Evolutionary conservation across 1,139 yeast genomes (phyloP), one percentile per base, ranked within the genome.

Genomic region (Lizanozyma gosingica): DNA sequence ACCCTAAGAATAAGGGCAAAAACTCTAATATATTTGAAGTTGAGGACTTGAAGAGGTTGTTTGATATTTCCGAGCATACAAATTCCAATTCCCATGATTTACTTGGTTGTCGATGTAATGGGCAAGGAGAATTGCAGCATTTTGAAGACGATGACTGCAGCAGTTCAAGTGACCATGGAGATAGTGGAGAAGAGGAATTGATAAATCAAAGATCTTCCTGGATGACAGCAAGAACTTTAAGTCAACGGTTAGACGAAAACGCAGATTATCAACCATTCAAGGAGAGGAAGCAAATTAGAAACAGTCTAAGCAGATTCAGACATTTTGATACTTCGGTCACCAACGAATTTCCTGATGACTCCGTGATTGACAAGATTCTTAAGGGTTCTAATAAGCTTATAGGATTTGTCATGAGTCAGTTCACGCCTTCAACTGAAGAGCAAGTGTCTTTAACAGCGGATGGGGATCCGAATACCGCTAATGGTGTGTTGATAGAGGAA

Each of bases 11-110:
- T 2, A 48, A 45, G n/a, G 29, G 29, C 11, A 22, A 11, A 11
- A 52, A 49, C 27, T 60, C 64, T 43, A 67, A 70, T 47, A 66
- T 80, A 1, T 83, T 83, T 53, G 78, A 75, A 40, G 60, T 67
- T 40, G 71, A 68, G 8, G 96, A 86, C 49, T 64, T 92, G 48
- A 78, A 74, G 45, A 94, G 87, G 54, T 64, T 92, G 41, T 90
- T 92, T 55, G 76, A 81, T 1, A 58, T 88, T 2, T 62, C 71
- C 40, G 56, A 53, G 2, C 62, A 66, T 2, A 76, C 86, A 0
- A 56, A 50, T 11, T 80, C 87, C 45, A 83, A 84, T 50, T 92
- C 97, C 0, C 97, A 92, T 60, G 95, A 84, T 51, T 60, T 88
- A 46, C 71, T 88, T 39, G 82, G 71, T n/a, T 88, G 97, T 57